Evolutionary conservation across 148 eudicot species (phyloP).

Genomic region (Spergularia marina): DNA sequence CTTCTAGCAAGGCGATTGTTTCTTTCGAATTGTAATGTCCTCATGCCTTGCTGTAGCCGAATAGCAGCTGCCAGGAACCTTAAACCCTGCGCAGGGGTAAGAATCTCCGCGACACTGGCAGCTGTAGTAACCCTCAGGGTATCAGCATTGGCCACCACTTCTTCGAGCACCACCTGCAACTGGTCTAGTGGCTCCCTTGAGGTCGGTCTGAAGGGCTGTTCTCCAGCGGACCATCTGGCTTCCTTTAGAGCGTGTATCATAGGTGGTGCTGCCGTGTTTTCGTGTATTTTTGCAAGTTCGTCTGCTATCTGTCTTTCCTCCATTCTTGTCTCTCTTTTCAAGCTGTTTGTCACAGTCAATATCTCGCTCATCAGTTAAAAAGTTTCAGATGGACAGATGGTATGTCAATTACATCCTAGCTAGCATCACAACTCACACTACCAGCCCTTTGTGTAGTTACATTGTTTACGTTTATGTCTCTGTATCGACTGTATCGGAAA

Average conservation of each 20-base stretch:
- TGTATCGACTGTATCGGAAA: no score
- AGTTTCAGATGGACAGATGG: no score
- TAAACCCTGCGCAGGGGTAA: constrained; percentile 38
- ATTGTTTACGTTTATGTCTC: no score
- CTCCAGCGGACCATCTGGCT: constrained; percentile 8
- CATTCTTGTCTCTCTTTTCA: constrained; percentile 34
- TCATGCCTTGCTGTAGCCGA: constrained; percentile 35
- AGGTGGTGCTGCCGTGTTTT: constrained; percentile 38
- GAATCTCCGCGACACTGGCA: constrained; percentile 34
- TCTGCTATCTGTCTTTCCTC: constrained; percentile 41
- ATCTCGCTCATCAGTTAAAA: no score
- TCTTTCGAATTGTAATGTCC: constrained; percentile 4
- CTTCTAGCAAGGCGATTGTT: neutral
- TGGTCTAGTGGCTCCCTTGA: constrained; percentile 14
- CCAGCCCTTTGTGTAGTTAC: no score
- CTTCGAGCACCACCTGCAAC: constrained; percentile 30
- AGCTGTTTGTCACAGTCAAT: neutral
- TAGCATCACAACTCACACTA: no score
- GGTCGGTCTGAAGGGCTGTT: neutral
- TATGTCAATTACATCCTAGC: no score
- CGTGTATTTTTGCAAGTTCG: constrained; percentile 45
- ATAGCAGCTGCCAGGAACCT: constrained; percentile 41
- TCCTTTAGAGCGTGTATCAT: constrained; percentile 21
- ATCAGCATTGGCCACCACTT: constrained; percentile 45
- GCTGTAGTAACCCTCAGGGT: constrained; percentile 43